phyloP scores from a whole-genome alignment of 75 land plant genomes.

The Picea glauca region DNA sequence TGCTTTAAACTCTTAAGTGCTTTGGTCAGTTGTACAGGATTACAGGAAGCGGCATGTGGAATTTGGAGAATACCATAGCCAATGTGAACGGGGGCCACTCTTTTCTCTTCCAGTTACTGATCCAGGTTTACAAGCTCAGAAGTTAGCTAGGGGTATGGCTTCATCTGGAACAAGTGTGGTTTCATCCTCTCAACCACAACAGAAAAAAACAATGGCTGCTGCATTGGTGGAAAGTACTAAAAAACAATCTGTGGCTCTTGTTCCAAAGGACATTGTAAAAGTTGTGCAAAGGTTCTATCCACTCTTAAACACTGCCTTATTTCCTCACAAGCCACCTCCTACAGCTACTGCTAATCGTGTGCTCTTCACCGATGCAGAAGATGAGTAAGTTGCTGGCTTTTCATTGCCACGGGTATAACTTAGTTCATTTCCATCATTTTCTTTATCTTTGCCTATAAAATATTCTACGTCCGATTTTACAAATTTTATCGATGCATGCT shows the following conservation, averaged over 20 bases:
- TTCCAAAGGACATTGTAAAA: constrained; percentile 59
- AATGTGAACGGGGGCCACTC: constrained; percentile 54
- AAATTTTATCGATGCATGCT: background rate
- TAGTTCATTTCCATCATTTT: background rate
- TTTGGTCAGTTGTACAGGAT: constrained; percentile 54
- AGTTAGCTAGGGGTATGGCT: background rate
- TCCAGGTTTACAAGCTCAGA: constrained; percentile 10
- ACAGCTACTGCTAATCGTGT: constrained; percentile 70
- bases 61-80: constrained; percentile 21
- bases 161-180: background rate
- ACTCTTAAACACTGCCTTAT: constrained; percentile 68
- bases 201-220: constrained; percentile 83
- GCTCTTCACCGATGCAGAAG: constrained; percentile 97
- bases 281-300: constrained; percentile 59
- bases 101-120: constrained; percentile 48
- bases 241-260: constrained; percentile 72
- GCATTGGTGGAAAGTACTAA: constrained; percentile 79
- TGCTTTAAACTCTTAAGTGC: constrained; percentile 5
- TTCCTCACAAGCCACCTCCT: constrained; percentile 94
- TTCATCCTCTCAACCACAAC: constrained; percentile 27
- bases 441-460: background rate
- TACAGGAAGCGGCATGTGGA: constrained; percentile 41
- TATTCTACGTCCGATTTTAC: background rate
- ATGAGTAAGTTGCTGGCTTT: constrained; percentile 62
- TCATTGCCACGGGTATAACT: background rate